These are phyloP conservation scores for Naganishia liquefaciens DNA, from an alignment of 1,284 basidiomycete species.

Conservation along the genomic window DNA sequence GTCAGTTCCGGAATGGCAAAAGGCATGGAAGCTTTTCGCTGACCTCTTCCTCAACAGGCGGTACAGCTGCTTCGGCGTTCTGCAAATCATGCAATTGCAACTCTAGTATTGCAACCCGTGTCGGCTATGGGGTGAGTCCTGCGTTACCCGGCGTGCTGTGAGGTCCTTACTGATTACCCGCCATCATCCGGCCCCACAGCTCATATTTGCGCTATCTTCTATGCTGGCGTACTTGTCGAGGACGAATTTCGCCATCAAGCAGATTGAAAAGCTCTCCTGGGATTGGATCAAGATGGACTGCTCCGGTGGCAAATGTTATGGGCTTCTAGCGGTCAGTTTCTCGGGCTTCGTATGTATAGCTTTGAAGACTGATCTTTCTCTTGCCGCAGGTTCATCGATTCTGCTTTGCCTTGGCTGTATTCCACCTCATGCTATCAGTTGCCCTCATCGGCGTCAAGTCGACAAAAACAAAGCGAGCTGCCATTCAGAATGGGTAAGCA, in stretches of 20 bases:
- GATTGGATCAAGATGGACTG: slow-evolving; percentile 99
- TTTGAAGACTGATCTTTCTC: slow-evolving; percentile 5
- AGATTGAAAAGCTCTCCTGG: slow-evolving; percentile 88
- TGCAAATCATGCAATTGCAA: slow-evolving; percentile 99
- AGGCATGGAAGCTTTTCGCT: too few relatives aligned
- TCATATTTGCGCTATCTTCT: slow-evolving; percentile 95
- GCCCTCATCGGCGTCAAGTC: slow-evolving; percentile 83
- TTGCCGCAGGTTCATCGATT: slow-evolving; percentile 80
- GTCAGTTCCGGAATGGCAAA: slow-evolving; percentile 54
- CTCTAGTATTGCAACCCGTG: slow-evolving; percentile 94
- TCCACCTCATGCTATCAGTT: slow-evolving; percentile 79
- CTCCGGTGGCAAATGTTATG: slow-evolving; percentile 88
- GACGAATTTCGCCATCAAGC: slow-evolving; percentile 80
- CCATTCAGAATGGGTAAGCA: slow-evolving; percentile 90
- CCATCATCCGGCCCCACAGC: slow-evolving; percentile 55
- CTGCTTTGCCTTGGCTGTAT: slow-evolving; percentile 88
- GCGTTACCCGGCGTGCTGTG: not conserved
- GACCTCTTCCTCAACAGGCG: slow-evolving; percentile 37
- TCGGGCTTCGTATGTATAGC: not conserved
- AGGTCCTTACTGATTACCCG: not conserved
- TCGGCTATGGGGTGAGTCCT: slow-evolving; percentile 81
- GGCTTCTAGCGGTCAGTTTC: slow-evolving; percentile 79
- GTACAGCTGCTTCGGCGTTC: slow-evolving; percentile 80
- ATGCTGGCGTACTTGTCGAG: slow-evolving; percentile 96
- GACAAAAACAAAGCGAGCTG: slow-evolving; percentile 85